Base-by-base conservation (phyloP, 2,329 filamentous ascomycete species). In the Fonsecaea multimorphosa region DNA sequence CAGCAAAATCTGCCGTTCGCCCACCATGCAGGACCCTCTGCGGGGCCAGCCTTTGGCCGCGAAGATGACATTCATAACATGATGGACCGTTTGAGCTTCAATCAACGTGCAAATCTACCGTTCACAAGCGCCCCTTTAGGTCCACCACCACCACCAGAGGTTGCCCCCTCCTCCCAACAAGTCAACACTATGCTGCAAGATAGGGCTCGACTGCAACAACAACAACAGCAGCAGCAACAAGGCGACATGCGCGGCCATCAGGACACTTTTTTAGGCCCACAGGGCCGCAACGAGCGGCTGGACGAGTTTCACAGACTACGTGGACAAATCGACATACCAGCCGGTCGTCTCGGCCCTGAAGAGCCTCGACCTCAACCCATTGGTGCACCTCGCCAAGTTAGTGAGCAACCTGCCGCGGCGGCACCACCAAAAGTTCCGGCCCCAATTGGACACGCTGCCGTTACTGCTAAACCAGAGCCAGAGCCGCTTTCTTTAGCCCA, bases 231-330 rank as follows among this genome's bases (percentile, higher is more conserved):
- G 59, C 73, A 64, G 53, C 66, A 62, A 59, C 73, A 64, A 56
- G 52, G 61, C 57, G 79, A 81, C 64, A 75, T 74, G 65, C 72
- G 73, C 36, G 57, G 58, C 3, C 79, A 81, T 65, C 74, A 77
- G 32, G 78, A 80, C 67, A 77, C 75, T 66, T 78, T 82, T 59
- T 80, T 82, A 65, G 82, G 84, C 61, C 80, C 83, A 68, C 79
- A 85, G 72, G 80, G 79, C 32, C 82, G 83, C 58, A 83, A 84
- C 67, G 91, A 92, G 54, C 89, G 93, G 53, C 83, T 97, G 22
- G 87, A 91, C 71, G 90, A 97, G 74, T 97, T 97, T 75, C 87
- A 96, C 72, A 86, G 90, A 32, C 80, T 95, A 57, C 86, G 91
- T 71, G 86, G 89, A n/a, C 86, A 91, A 74, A 86, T 89, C 65